Percentiles rank a stretch among this genome's conserved stretches.
These are phyloP conservation scores for Aurantiochytrium sp. DNA, from an alignment of 108 stramenopile species.

Conservation along the genomic window DNA sequence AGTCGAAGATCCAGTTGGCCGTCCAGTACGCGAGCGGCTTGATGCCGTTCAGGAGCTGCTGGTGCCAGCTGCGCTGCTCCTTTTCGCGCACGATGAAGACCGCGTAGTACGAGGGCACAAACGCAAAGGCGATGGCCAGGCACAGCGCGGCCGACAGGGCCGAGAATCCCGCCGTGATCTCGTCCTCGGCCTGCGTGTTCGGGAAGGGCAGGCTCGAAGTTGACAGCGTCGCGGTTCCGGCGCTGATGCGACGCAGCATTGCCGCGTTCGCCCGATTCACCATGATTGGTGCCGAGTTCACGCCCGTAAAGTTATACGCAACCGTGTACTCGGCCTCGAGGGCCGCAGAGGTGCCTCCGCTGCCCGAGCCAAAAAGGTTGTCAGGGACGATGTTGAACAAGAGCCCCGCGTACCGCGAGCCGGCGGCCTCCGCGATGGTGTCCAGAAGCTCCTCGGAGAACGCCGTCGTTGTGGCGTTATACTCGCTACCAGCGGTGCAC, in stretches of 20 bases:
- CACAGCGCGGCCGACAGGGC: conserved; percentile 42
- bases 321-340: neutral
- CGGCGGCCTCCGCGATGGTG: neutral
- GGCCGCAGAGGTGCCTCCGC: neutral
- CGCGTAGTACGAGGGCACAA: conserved; percentile 52
- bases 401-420: neutral
- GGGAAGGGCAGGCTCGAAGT: neutral
- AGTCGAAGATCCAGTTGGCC: conserved; percentile 47
- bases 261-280: neutral
- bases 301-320: neutral
- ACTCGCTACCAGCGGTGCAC: neutral
- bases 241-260: neutral
- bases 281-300: conserved; percentile 22
- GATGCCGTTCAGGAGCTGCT: conserved; percentile 52
- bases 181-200: neutral
- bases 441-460: neutral
- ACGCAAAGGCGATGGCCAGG: conserved; percentile 50
- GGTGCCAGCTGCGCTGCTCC: conserved; percentile 41
- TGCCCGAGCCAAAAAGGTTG: neutral
- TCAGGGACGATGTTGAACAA: neutral
- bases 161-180: neutral
- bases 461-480: neutral
- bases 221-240: neutral
- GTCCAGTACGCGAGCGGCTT: conserved; percentile 51
- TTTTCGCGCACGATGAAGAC: conserved; percentile 49